Evolutionary conservation across 139 green algal genomes (phyloP).

Genomic region (Dunaliella primolecta): DNA sequence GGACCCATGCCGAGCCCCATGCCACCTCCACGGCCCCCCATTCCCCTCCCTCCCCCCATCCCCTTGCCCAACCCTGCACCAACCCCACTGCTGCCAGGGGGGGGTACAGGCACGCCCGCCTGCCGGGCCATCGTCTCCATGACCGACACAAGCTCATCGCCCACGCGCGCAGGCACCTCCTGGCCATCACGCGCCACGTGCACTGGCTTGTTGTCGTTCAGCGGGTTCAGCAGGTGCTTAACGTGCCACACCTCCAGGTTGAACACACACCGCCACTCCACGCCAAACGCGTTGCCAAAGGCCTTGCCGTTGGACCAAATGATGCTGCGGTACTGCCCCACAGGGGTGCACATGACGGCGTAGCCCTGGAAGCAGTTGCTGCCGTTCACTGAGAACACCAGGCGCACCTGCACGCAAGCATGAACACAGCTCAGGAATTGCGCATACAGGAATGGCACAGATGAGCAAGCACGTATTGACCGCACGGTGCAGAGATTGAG

Average conservation of each 20-base stretch:
- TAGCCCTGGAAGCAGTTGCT: constrained; percentile 72
- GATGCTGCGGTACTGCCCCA: constrained; percentile 27
- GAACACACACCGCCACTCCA: constrained; percentile 59
- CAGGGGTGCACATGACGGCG: constrained; percentile 53
- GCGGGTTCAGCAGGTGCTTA: constrained; percentile 54
- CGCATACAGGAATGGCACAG: neutral
- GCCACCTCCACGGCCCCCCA: neutral
- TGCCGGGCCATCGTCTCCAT: constrained; percentile 52
- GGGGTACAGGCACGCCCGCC: constrained; percentile 20
- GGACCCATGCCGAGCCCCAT: neutral
- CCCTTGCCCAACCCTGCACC: neutral
- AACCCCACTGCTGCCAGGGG: constrained; percentile 21
- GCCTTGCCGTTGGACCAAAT: constrained; percentile 33
- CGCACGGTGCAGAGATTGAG: too few species aligned
- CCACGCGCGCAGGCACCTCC: constrained; percentile 60
- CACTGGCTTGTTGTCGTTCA: constrained; percentile 67
- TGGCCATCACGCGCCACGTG: constrained; percentile 59
- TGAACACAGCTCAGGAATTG: neutral
- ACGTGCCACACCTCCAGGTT: constrained; percentile 47
- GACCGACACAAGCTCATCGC: constrained; percentile 48
- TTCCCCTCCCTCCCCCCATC: neutral
- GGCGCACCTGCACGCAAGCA: constrained; percentile 31
- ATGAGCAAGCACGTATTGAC: too few species aligned
- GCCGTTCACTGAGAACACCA: constrained; percentile 71
- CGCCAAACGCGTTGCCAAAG: constrained; percentile 49